Conservation (phyloP, 2,329 filamentous ascomycete species). For the Apiospora aurea region DNA sequence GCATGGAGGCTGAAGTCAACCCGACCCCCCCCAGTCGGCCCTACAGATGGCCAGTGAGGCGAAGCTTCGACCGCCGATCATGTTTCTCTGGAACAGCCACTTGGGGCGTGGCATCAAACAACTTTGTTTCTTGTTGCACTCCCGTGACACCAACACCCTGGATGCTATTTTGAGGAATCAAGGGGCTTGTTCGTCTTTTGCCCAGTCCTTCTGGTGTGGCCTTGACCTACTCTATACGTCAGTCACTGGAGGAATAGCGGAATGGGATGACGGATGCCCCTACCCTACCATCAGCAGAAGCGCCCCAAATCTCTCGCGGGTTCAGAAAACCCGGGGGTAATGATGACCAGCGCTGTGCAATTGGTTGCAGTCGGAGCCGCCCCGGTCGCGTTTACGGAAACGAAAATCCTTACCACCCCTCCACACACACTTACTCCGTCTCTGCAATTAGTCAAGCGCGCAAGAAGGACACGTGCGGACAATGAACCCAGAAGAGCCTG, state of each 20-base stretch:
- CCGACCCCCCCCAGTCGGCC: slow-evolving; percentile 20
- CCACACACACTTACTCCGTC: neutral
- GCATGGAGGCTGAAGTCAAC: slow-evolving; percentile 21
- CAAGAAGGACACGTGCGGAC: slow-evolving; percentile 11
- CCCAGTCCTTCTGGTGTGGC: neutral
- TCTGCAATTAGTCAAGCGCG: slow-evolving; percentile 8
- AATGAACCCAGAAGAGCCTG: slow-evolving; percentile 14
- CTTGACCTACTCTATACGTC: neutral
- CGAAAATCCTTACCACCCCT: neutral
- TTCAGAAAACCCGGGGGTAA: neutral
- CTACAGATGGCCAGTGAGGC: slow-evolving; percentile 22
- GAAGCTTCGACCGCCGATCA: slow-evolving; percentile 26
- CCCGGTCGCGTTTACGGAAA: slow-evolving; percentile 13
- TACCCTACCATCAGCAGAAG: neutral
- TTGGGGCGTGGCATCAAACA: slow-evolving; percentile 1
- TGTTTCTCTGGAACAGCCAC: slow-evolving; percentile 19
- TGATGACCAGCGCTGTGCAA: neutral
- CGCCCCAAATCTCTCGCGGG: neutral
- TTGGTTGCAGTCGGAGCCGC: slow-evolving; percentile 9
- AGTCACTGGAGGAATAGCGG: neutral
- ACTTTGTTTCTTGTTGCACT: slow-evolving; percentile 18
- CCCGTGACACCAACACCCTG: slow-evolving; percentile 11
- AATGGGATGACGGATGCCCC: neutral
- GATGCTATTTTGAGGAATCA: slow-evolving; percentile 1
- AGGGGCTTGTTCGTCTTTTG: neutral